phyloP scores from a whole-genome alignment of 345 rosid genomes.

The Abelmoschus esculentus region DNA sequence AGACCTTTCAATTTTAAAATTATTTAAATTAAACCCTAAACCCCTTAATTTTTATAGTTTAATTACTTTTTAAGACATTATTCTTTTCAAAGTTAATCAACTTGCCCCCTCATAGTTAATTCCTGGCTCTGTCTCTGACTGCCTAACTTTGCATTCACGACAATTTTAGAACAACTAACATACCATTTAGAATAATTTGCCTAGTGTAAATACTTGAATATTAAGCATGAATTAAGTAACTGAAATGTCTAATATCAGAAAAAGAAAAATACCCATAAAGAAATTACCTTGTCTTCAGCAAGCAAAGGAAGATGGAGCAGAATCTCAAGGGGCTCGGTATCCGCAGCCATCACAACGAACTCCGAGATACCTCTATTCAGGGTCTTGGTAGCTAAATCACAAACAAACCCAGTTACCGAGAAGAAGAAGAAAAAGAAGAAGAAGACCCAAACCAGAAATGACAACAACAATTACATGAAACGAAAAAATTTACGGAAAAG shows the following conservation, averaged over 20 bases:
- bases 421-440: background rate
- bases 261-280: background rate
- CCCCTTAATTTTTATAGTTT: no score
- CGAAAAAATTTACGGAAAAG: background rate
- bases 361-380: constrained; percentile 92
- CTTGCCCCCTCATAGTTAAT: no score
- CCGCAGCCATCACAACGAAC: constrained; percentile 82
- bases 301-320: constrained; percentile 65
- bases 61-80: no score
- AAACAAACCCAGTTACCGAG: background rate
- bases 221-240: background rate
- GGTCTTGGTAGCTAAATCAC: constrained; percentile 74
- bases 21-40: no score
- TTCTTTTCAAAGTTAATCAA: no score
- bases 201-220: background rate
- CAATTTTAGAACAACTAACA: no score
- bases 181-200: no score
- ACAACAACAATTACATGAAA: background rate
- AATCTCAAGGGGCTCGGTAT: constrained; percentile 86
- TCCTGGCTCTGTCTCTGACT: no score
- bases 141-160: no score
- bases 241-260: background rate
- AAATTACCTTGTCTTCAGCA: constrained; percentile 69
- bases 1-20: no score
- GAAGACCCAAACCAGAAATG: background rate